Conservation (phyloP, 2,329 filamentous ascomycete genomes). For the Cryphonectria radicalis region DNA sequence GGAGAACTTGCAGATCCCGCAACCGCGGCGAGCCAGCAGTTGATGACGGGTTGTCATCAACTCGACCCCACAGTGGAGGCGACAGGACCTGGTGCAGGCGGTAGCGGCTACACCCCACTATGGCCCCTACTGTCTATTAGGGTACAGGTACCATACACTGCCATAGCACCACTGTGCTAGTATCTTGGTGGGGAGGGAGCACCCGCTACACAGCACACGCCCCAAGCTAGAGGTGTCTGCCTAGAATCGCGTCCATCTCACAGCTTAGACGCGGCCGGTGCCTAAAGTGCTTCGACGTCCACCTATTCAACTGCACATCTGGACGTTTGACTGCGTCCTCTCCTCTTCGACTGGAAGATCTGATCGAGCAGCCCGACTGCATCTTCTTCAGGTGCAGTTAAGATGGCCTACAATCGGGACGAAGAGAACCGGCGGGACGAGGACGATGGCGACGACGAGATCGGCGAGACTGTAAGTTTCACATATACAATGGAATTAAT, state of each 20-base stretch:
- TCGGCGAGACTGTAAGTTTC: conserved; percentile 39
- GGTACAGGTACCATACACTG: neutral
- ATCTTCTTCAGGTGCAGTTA: neutral
- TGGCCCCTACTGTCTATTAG: neutral
- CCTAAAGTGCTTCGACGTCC: conserved; percentile 13
- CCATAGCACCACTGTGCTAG: neutral
- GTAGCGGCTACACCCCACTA: neutral
- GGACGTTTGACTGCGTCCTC: no score
- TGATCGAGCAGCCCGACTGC: neutral
- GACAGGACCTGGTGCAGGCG: neutral
- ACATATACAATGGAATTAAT: neutral
- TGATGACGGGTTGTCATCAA: conserved; percentile 28
- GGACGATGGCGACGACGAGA: conserved; percentile 71
- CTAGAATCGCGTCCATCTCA: conserved; percentile 25
- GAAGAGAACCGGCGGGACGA: conserved; percentile 57
- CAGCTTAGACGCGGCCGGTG: conserved; percentile 21
- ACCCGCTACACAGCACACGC: neutral
- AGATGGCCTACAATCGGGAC: conserved; percentile 42
- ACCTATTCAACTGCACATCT: neutral
- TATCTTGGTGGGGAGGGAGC: neutral
- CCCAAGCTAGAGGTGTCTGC: conserved; percentile 19
- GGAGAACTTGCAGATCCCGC: conserved; percentile 21
- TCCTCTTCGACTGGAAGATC: neutral
- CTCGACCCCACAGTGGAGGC: conserved; percentile 23
- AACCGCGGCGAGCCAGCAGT: conserved; percentile 21